Base-by-base conservation (phyloP, 2,329 filamentous ascomycete genomes). In the Nectriaceae sp. region DNA sequence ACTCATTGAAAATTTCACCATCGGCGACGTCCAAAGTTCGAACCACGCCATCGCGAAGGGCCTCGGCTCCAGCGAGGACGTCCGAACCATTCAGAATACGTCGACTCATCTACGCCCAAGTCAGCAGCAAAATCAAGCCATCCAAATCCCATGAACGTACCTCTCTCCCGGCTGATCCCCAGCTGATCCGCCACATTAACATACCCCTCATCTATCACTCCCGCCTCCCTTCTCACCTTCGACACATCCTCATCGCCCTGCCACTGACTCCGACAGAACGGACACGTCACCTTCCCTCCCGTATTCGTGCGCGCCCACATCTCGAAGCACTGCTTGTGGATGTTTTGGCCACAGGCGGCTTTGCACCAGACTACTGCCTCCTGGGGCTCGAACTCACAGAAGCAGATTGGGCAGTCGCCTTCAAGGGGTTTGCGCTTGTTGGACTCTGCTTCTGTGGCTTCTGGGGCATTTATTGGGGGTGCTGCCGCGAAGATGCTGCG, bases 181-280 rank as follows among this genome's bases (percentile, higher is more conserved):
- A 86, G 68, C 61, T 85, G 78, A 18, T 73, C 66, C 2, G 80
- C 82, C 3, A 87, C 76, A 60, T 86, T 86, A 40, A 84, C 69
- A 56, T 87, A 87, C 0, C 83, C 83, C 29, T 84, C 81, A 1
- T 60, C 60, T 20, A 70, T 72, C 8, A 36, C 33, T 4, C 60
- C 60, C 3, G 75, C 70, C 1, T 65, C 67, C 52, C 71, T 75
- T 40, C 68, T 69, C 20, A 80, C 73, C 26, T 68, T 71, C 29
- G 70, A 71, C 6, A 77, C 60, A 3, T 69, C 67, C 22, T 54
- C 41, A 18, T 77, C 75, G 1, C 69, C 73, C 54, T 77, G 69
- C 84, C 84, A 87, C 1, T 63, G 59, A 11, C 77, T 79, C 11
- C 83, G 77, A 50, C 83, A 87, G 59, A 82, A 80, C 0, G 83